Conservation (phyloP, 352 stramenopile species). For the Thraustotheca clavata region DNA sequence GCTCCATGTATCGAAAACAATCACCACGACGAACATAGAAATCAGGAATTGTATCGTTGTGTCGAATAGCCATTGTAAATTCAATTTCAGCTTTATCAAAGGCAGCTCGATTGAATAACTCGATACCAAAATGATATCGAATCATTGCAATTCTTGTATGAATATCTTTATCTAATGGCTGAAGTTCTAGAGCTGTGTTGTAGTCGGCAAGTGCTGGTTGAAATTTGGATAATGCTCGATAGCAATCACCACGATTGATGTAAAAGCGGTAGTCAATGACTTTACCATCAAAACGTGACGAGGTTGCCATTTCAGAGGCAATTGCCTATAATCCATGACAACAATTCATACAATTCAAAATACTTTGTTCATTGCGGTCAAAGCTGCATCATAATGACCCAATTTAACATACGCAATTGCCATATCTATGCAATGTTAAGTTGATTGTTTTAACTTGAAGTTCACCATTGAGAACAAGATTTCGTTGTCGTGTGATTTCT, state of each 20-base stretch:
- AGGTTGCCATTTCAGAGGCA: slow-evolving; percentile 39
- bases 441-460: slow-evolving; percentile 31
- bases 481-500: slow-evolving; percentile 59
- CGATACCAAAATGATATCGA: slow-evolving; percentile 74
- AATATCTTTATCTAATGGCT: slow-evolving; percentile 40
- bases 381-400: slow-evolving; percentile 43
- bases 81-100: slow-evolving; percentile 76
- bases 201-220: slow-evolving; percentile 75
- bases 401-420: not conserved
- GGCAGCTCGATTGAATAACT: slow-evolving; percentile 61
- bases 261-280: slow-evolving; percentile 46
- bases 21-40: slow-evolving; percentile 71
- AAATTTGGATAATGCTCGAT: slow-evolving; percentile 58
- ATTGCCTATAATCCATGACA: slow-evolving; percentile 28
- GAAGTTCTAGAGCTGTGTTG: slow-evolving; percentile 51
- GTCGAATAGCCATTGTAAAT: slow-evolving; percentile 44
- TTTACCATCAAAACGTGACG: slow-evolving; percentile 36
- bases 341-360: not conserved
- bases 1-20: slow-evolving; percentile 52
- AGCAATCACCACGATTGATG: slow-evolving; percentile 62
- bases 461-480: slow-evolving; percentile 62
- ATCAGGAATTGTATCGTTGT: slow-evolving; percentile 39
- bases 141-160: slow-evolving; percentile 57
- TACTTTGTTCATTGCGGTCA: slow-evolving; percentile 73
- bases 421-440: not conserved